Percentiles rank a stretch among this genome's conserved stretches.
Conservation (phyloP, 169 alveolate species). For the Plasmodium reichenowi region DNA sequence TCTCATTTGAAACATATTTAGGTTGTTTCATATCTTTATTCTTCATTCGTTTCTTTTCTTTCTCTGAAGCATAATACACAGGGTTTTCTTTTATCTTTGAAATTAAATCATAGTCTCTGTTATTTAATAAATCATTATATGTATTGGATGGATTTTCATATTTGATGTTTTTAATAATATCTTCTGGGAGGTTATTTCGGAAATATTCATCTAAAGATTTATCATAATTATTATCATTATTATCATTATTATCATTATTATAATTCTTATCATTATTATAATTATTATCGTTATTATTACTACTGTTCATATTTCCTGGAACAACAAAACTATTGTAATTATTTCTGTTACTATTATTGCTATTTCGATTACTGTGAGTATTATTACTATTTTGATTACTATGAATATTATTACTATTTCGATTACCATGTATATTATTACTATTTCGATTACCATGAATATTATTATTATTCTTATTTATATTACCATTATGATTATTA, state of each 20-base stretch:
- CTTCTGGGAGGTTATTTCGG: constrained; percentile 18
- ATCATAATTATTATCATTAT: too few relatives aligned
- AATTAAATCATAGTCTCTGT: constrained; percentile 14
- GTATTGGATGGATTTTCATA: constrained; percentile 31
- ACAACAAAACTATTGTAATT: neutral
- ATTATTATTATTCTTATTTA: too few relatives aligned
- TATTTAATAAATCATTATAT: constrained; percentile 20
- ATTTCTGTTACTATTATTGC: too few relatives aligned
- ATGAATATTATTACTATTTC: neutral
- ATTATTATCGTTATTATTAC: neutral
- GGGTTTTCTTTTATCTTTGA: neutral
- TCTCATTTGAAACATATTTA: constrained; percentile 15
- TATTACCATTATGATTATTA: neutral
- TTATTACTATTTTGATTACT: too few relatives aligned
- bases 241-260: too few relatives aligned
- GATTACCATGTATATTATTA: neutral
- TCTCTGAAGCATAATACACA: neutral
- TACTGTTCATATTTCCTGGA: neutral
- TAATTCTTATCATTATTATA: too few relatives aligned
- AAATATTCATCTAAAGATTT: constrained; percentile 28
- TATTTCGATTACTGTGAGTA: too few relatives aligned
- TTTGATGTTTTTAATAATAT: constrained; percentile 28
- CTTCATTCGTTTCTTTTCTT: neutral
- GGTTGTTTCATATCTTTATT: constrained; percentile 5
- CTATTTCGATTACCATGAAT: neutral